Conservation (phyloP, 225 moss, liverwort and hornwort genomes). For the Marchantia polymorpha region DNA sequence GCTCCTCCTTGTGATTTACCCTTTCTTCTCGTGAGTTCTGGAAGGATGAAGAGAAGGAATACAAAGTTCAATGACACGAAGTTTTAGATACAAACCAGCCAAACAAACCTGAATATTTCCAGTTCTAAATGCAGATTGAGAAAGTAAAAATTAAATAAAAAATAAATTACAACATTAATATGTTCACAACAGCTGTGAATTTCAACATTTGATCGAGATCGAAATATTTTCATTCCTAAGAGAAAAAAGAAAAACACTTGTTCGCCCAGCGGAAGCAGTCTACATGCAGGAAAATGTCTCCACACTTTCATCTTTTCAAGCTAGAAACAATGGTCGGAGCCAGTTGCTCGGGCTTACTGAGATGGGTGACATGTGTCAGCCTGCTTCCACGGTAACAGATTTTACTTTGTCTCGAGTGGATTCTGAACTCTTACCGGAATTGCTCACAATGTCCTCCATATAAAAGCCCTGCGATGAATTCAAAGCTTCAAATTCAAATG, state of each 20-base stretch:
- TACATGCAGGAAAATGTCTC: neutral
- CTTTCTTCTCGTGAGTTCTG: conserved; percentile 25
- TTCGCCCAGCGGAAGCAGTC: neutral
- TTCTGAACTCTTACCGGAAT: conserved; percentile 22
- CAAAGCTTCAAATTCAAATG: neutral
- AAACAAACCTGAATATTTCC: too few relatives aligned
- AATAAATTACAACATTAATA: neutral
- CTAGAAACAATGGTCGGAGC: neutral
- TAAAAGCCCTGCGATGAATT: conserved; percentile 13
- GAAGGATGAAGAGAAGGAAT: neutral
- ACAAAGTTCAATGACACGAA: neutral
- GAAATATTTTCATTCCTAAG: neutral
- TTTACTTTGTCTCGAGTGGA: neutral
- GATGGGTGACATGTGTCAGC: neutral
- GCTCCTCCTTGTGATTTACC: neutral
- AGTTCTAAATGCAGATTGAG: too few relatives aligned
- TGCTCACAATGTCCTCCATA: conserved; percentile 5
- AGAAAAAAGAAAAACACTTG: neutral
- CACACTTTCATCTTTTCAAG: neutral
- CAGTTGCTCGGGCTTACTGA: neutral
- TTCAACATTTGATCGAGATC: neutral
- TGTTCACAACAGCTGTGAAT: neutral
- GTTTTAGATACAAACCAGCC: neutral
- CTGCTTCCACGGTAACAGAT: neutral
- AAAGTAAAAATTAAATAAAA: too few relatives aligned